Base-by-base conservation (phyloP, 169 alveolate species). In the Hepatocystis sp. region DNA sequence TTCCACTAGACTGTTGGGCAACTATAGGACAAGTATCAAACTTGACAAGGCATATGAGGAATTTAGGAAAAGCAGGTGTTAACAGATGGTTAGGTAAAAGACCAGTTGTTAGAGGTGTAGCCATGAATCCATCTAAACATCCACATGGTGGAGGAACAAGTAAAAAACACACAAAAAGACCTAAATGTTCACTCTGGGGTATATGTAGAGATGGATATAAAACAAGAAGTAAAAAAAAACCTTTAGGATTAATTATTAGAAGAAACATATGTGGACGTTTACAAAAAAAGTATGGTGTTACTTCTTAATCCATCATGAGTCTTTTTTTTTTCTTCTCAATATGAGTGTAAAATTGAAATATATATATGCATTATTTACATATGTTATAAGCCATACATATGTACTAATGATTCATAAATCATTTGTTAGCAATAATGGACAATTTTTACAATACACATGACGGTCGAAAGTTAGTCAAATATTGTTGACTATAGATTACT, bases 1-100 rank as follows among this genome's bases (percentile, higher is more conserved):
- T 96, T 58, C 97, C 96, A 2, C 49, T 91, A 56, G 96, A 91
- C 56, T 96, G 98, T 92, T 96, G 98, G 98, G 95, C 96, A 21
- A 89, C 95, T 7, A 64, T 95, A 39, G 97, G 97, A 0, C 97
- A 95, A 68, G 94, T 94, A 4, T 91, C 97, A 17, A 94, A 93
- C 58, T 67, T 91, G 27, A 84, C 60, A 63, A 94, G 92, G 27
- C 66, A 88, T 11, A 90, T 67, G 85, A 71, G 94, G 28, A 67
- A 84, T 23, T 90, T 91, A 76, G 94, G 94, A 42, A 91, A 91
- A 91, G 96, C 96, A 5, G 96, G 96, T 2, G 91, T 91, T 39
- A 85, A 85, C 60, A 92, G 96, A 49, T 91, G 94, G 91, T 51
- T 90, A 85, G 97, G 97, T 3, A 81, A 95, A 91, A 71, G 97